Base-by-base conservation (phyloP, 805 yeast genomes). In the Phaffomyces thermotolerans region DNA sequence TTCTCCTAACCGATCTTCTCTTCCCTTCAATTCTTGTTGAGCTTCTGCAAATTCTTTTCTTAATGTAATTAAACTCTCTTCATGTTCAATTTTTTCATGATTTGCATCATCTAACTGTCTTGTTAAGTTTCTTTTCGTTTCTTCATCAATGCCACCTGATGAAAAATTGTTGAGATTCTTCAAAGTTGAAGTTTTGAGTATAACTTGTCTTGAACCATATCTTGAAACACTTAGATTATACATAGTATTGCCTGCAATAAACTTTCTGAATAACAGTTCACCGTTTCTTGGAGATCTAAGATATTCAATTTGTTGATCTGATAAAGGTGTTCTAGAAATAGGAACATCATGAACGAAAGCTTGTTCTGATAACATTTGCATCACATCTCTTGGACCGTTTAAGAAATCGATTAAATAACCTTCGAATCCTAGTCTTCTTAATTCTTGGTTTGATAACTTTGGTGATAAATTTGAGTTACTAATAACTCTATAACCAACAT, bases 321-420 rank as follows among this genome's bases (percentile, higher is more conserved):
- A 53, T 33, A 82, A 57, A 3, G 71, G 73, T n/a, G 58, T 63
- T 14, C 66, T 61, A 0, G 85, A 57, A 6, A 83, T 80, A 0
- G 97, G 96, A 25, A 86, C 75, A 42, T 61, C 59, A 48, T 78
- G 71, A 15, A 79, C 59, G 37, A 73, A 69, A 10, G 69, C 58
- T 12, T 66, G 62, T 48, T 76, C 80, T 50, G 84, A 78, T 29
- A 90, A 68, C 88, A 84, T 87, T 42, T 72, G 70, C 40, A 87
- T 57, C 1, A 91, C 95, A 9, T 75, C 73, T 6, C 61, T 56
- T 1, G 96, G 95, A 1, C 96, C 98, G 3, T 64, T 62, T 3
- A 91, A 55, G 49, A 77, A 77, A 53, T 93, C 96, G 2, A 74
- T 62, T 23, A 89, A 52, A 54, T 77, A 86, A 1, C 95, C 93